Evolutionary conservation across 2,329 filamentous ascomycete species (phyloP).

Genomic region (Aspergillus quadricinctus): DNA sequence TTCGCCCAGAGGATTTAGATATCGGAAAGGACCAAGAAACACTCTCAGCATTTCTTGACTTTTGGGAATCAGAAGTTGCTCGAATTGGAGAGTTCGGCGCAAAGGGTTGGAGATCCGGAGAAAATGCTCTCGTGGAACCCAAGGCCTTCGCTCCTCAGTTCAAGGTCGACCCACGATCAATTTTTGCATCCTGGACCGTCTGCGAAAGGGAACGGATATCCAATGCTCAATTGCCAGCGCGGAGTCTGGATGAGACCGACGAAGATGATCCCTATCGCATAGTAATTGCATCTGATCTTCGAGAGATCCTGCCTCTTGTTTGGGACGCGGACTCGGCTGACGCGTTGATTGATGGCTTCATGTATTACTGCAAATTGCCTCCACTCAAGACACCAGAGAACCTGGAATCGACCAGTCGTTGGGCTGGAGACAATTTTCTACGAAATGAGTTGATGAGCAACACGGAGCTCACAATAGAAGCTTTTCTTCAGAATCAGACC

Average conservation of each 20-base stretch:
- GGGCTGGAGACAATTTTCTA: constrained; percentile 53
- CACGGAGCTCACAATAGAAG: constrained; percentile 16
- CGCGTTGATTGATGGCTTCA: constrained; percentile 64
- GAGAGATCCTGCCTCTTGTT: constrained; percentile 52
- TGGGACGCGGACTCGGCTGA: constrained; percentile 29
- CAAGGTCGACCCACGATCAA: constrained; percentile 18
- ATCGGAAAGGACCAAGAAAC: constrained; percentile 8
- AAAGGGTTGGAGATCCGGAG: constrained; percentile 59
- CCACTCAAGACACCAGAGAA: constrained; percentile 36
- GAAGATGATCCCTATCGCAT: constrained; percentile 81
- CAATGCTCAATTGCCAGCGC: constrained; percentile 60
- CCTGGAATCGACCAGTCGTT: constrained; percentile 29
- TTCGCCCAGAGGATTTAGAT: constrained; percentile 45
- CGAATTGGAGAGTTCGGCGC: constrained; percentile 72
- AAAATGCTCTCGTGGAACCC: constrained; percentile 30
- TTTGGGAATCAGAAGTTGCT: constrained; percentile 82
- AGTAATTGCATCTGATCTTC: constrained; percentile 73
- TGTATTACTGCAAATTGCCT: constrained; percentile 64
- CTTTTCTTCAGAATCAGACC: constrained; percentile 21
- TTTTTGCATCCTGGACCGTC: constrained; percentile 44
- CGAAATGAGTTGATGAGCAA: constrained; percentile 37
- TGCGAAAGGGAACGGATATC: constrained; percentile 52
- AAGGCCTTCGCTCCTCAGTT: constrained; percentile 20
- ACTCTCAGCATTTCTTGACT: constrained; percentile 57
- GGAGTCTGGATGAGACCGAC: constrained; percentile 67